Percentiles rank a stretch among this genome's conserved stretches.
Evolutionary conservation across 441 rosid species (phyloP).

Genomic region (Syzygium malaccense): DNA sequence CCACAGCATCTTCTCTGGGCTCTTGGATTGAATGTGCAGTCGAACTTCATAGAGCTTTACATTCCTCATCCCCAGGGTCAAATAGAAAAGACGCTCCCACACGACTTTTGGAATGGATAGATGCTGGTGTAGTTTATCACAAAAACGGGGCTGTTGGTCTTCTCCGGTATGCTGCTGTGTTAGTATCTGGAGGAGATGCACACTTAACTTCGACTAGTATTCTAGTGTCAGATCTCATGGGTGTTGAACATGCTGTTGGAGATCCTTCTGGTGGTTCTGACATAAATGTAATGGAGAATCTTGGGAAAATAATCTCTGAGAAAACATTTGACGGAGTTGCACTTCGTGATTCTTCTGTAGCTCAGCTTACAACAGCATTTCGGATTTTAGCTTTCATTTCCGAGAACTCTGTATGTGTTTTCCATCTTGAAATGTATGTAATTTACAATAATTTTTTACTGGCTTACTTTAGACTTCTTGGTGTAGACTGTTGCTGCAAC

Average conservation of each 20-base stretch:
- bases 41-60: conserved; percentile 84
- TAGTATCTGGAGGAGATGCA: conserved; percentile 97
- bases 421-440: neutral
- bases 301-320: conserved; percentile 67
- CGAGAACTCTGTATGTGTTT: conserved; percentile 66
- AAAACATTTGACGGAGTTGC: conserved; percentile 83
- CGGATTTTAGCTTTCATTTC: conserved; percentile 82
- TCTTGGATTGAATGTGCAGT: conserved; percentile 90
- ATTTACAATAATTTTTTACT: neutral
- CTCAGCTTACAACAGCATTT: conserved; percentile 89
- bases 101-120: conserved; percentile 90
- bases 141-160: conserved; percentile 91
- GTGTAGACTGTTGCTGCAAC: conserved; percentile 80
- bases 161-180: conserved; percentile 77
- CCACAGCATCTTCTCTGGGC: conserved; percentile 72
- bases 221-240: conserved; percentile 73
- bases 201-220: conserved; percentile 71
- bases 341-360: conserved; percentile 81
- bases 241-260: conserved; percentile 63
- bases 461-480: conserved; percentile 13
- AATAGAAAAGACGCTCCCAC: conserved; percentile 93
- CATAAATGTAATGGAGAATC: conserved; percentile 80
- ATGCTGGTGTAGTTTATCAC: conserved; percentile 91
- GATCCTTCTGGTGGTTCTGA: conserved; percentile 74
- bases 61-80: conserved; percentile 90